A percentile compares a stretch with the other conserved stretches of the same genome.
Conservation (phyloP, 352 stramenopile genomes). For the Achlya hypogyna region DNA sequence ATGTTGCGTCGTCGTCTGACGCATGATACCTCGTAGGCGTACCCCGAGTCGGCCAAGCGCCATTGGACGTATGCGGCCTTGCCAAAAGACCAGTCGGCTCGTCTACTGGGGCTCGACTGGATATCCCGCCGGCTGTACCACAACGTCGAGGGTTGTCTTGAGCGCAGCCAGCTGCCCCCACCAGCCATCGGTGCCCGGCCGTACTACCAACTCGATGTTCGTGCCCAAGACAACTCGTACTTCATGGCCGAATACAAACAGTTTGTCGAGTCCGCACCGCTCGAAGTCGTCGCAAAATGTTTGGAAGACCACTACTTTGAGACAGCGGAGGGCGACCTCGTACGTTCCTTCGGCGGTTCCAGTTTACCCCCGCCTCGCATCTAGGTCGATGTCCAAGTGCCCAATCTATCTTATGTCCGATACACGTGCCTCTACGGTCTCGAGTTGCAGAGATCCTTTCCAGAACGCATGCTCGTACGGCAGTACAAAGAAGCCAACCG, state of each 20-base stretch:
- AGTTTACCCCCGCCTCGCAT: too few species aligned
- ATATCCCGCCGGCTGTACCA: background rate
- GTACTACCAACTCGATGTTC: background rate
- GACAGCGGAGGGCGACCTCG: background rate
- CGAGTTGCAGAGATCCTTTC: background rate
- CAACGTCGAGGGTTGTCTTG: constrained; percentile 1
- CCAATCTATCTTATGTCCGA: background rate
- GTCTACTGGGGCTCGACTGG: background rate
- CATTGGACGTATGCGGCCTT: background rate
- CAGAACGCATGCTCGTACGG: constrained; percentile 8
- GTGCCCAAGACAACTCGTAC: background rate
- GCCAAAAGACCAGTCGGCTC: background rate
- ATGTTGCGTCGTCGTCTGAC: background rate
- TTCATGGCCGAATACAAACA: constrained; percentile 10
- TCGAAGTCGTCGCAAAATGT: background rate
- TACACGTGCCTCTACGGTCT: background rate
- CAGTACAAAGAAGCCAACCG: background rate
- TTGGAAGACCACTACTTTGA: constrained; percentile 2
- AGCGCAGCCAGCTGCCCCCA: background rate
- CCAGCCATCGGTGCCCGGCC: background rate
- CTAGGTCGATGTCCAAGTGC: background rate
- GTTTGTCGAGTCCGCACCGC: background rate
- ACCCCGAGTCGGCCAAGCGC: background rate
- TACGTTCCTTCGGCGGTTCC: too few species aligned
- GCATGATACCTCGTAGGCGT: background rate